A percentile compares a stretch with the other conserved stretches of the same genome.
phyloP scores from a whole-genome alignment of 208 protist species.

The Trichomonas gallinae region DNA sequence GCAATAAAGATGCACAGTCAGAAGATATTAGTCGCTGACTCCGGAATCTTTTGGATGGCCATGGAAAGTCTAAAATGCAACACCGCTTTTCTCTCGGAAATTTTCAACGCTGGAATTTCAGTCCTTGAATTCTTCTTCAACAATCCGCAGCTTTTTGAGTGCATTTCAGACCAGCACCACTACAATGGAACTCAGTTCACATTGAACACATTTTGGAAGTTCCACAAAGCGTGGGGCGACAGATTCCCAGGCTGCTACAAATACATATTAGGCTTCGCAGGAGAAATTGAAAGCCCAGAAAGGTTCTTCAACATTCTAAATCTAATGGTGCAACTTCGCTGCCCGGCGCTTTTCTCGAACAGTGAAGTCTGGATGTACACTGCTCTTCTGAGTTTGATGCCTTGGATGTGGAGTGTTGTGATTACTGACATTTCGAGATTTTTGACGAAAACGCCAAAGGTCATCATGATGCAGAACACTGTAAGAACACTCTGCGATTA shows the following conservation, averaged over 20 bases:
- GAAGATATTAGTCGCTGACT: not conserved
- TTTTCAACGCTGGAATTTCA: not conserved
- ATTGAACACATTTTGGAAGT: not conserved
- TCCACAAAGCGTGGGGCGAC: not conserved
- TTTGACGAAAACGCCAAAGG: not conserved
- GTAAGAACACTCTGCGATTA: not conserved
- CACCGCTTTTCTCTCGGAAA: not conserved
- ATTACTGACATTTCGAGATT: not conserved
- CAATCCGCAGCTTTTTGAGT: not conserved
- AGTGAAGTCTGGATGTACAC: not conserved
- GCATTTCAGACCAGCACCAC: not conserved
- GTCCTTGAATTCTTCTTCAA: not conserved
- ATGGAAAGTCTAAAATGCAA: not conserved
- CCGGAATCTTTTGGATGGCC: not conserved
- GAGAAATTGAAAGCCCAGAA: not conserved
- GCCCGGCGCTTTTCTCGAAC: not conserved
- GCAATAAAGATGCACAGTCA: not conserved
- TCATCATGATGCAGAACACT: not conserved
- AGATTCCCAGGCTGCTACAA: not conserved
- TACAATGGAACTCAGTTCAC: not conserved
- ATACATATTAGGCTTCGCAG: not conserved
- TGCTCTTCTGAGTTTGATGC: not conserved
- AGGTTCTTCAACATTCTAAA: not conserved
- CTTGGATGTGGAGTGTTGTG: not conserved
- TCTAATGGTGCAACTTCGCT: not conserved